Conservation (phyloP, 129 eudicot species). For the Flaveria robusta region DNA sequence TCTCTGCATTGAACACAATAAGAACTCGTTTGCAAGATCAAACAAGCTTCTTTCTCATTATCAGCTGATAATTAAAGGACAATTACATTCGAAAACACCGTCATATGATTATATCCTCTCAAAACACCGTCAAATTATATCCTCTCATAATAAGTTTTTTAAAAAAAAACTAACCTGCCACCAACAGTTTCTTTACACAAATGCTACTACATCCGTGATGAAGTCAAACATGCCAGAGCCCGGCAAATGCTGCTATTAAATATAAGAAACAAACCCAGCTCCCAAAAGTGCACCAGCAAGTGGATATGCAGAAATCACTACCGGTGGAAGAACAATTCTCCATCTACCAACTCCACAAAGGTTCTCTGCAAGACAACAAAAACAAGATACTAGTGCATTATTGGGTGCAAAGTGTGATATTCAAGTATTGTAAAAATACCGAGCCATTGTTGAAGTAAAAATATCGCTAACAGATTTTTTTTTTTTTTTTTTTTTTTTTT, state of each 20-base stretch:
- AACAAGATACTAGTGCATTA: neutral
- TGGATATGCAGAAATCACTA: constrained; percentile 18
- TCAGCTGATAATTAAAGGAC: constrained; percentile 12
- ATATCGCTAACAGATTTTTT: too few species aligned
- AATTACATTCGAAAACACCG: constrained; percentile 21
- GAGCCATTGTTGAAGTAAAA: neutral
- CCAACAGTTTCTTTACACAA: constrained; percentile 35
- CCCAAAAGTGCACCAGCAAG: constrained; percentile 17
- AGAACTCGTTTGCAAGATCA: constrained; percentile 3
- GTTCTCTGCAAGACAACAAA: constrained; percentile 21
- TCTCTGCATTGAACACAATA: neutral
- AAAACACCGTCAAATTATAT: constrained; percentile 17
- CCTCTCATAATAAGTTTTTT: constrained; percentile 14
- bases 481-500: too few species aligned
- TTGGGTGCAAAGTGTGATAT: neutral
- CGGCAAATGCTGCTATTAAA: constrained; percentile 18
- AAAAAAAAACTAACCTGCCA: constrained; percentile 17
- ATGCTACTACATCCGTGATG: constrained; percentile 27
- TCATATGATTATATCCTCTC: constrained; percentile 19
- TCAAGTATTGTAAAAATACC: neutral
- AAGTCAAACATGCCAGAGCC: constrained; percentile 22
- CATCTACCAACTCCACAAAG: constrained; percentile 13
- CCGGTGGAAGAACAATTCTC: neutral
- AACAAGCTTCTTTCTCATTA: constrained; percentile 19
- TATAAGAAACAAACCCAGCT: neutral